Base-by-base conservation (phyloP, 768 basidiomycete species). In the Boletus rubescentipes region DNA sequence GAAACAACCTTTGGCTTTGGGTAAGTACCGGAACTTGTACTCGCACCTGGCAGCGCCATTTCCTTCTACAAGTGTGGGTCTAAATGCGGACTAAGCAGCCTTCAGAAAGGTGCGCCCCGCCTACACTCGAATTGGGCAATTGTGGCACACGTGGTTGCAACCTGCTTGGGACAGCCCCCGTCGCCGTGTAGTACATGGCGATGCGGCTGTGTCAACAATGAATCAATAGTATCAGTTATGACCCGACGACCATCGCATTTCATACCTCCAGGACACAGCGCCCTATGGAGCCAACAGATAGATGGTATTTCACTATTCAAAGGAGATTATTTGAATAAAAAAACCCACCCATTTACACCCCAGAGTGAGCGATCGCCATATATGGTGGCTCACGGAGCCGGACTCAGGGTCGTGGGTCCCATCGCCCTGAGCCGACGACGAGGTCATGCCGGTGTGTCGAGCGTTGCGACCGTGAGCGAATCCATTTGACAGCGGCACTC, bases 341-440 rank as follows among this genome's bases (percentile, higher is more conserved):
- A 26, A 26, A 26, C 26, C 26, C 26, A 26, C 26, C 26, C 6
- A 26, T 26, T 26, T 26, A 26, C 26, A 26, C 26, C 26, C 3
- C 3, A 26, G 26, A 26, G 4, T 26, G 26, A 26, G 4, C 6
- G 26, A 26, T 26, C 6, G 26, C 26, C 26, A 26, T 26, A 26
- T 26, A 26, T 26, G 26, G 26, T 26, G 23, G 32, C 12, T 29
- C 29, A 51, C 56, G 57, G 49, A 42, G 20, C 57, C 57, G 46
- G 30, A 8, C 6, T 30, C 40, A 51, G 38, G 56, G 36, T 37
- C 53, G 29, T 23, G 41, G 15, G 46, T 21, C 9, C 23, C 18
- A 29, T 47, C 16, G 20, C 31, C 2, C 18, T 15, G 35, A 30
- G 20, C 56, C 55, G 45, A 52, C 21, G 54, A 51, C 30, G 49